A percentile compares a stretch with the other conserved stretches of the same genome.
Conservation (phyloP, 345 rosid genomes). For the Brassica incana region DNA sequence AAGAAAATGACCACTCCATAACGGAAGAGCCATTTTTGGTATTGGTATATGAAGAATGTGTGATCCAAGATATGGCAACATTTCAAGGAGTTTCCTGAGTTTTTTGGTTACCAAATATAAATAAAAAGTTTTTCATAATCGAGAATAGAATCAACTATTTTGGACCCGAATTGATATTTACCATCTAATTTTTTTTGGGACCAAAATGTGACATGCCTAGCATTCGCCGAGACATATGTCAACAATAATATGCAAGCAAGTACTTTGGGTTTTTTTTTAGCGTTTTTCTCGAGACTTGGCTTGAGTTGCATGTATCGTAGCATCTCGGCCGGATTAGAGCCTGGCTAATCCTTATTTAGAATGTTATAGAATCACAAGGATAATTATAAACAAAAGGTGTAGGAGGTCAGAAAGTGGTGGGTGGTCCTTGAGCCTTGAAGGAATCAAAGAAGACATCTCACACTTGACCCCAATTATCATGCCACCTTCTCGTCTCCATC, state of each 20-base stretch:
- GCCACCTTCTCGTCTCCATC: constrained; percentile 43
- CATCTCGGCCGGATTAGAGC: not conserved
- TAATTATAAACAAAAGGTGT: constrained; percentile 4
- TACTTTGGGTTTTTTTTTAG: not conserved
- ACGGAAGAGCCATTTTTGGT: constrained; percentile 24
- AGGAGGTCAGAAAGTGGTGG: constrained; percentile 36
- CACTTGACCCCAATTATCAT: constrained; percentile 39
- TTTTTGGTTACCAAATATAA: not conserved
- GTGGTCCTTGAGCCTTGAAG: constrained; percentile 43
- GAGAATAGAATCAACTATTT: not conserved
- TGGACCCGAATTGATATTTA: not conserved
- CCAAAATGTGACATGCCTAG: constrained; percentile 1
- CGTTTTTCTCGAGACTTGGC: not conserved
- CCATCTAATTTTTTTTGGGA: not conserved
- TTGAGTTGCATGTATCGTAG: not conserved
- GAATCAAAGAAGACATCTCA: constrained; percentile 43
- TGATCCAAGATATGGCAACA: constrained; percentile 9
- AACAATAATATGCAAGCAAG: not conserved
- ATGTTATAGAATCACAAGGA: constrained; percentile 22
- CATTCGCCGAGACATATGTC: not conserved
- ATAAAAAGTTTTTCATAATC: not conserved
- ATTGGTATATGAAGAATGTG: not conserved
- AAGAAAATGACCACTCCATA: constrained; percentile 33
- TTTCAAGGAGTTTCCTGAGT: not conserved
- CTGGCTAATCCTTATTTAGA: constrained; percentile 10